These are phyloP conservation scores for Ogataea philodendri DNA, from an alignment of 805 yeast genomes.

Conservation along the genomic window DNA sequence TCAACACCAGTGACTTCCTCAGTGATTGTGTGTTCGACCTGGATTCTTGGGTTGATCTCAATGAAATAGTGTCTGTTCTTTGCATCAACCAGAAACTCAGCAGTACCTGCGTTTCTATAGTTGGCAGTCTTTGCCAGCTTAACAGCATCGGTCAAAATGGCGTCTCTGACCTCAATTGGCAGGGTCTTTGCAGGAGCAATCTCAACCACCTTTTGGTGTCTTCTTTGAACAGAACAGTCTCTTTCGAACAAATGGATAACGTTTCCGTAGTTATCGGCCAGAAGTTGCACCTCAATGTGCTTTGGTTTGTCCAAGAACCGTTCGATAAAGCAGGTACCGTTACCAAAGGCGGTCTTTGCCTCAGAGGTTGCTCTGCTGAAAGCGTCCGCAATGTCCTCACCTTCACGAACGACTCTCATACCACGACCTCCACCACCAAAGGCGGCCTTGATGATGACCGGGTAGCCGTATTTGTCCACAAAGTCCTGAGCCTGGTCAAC, in stretches of 20 bases:
- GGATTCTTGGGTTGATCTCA: slow-evolving; percentile 97
- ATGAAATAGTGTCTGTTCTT: slow-evolving; percentile 96
- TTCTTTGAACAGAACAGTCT: slow-evolving; percentile 99
- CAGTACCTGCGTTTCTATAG: slow-evolving; percentile 97
- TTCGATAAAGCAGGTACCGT: slow-evolving; percentile 97
- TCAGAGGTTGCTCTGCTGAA: slow-evolving; percentile 91
- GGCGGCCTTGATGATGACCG: slow-evolving; percentile 97
- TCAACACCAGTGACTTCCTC: slow-evolving; percentile 99
- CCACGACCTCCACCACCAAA: slow-evolving; percentile 99
- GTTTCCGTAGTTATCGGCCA: slow-evolving; percentile 92
- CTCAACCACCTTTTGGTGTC: slow-evolving; percentile 98
- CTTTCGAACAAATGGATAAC: slow-evolving; percentile 95
- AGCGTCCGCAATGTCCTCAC: slow-evolving; percentile 89
- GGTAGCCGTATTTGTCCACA: slow-evolving; percentile 83
- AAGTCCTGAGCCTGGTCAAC: slow-evolving; percentile 77
- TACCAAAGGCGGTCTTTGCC: slow-evolving; percentile 94
- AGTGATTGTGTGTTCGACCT: slow-evolving; percentile 97
- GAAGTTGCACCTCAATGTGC: slow-evolving; percentile 95
- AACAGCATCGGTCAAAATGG: slow-evolving; percentile 92
- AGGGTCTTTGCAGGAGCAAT: slow-evolving; percentile 96
- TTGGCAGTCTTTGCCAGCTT: slow-evolving; percentile 83
- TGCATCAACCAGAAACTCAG: slow-evolving; percentile 91
- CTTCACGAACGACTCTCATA: slow-evolving; percentile 98
- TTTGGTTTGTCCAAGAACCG: slow-evolving; percentile 93
- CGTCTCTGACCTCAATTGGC: slow-evolving; percentile 80